phyloP scores from a whole-genome alignment of 192 early-diverging fungal genomes.

The Helicostylum pulchrum region DNA sequence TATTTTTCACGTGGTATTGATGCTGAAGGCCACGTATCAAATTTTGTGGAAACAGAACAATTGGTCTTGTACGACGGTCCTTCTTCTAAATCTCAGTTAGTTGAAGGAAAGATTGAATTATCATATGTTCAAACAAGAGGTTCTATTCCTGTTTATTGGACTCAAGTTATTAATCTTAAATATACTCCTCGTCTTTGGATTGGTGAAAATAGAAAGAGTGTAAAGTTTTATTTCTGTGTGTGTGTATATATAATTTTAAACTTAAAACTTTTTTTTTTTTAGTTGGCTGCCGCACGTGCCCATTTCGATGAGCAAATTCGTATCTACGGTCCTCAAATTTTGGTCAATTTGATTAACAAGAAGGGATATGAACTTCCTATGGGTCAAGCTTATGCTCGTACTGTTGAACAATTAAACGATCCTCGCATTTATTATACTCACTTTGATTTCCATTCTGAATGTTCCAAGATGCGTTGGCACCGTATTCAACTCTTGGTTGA shows the following conservation, averaged over 20 bases:
- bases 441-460: constrained; percentile 98
- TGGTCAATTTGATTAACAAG: constrained; percentile 94
- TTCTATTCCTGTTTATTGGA: constrained; percentile 94
- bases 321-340: constrained; percentile 78
- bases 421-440: constrained; percentile 71
- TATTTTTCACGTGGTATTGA: constrained; percentile 95
- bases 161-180: constrained; percentile 86
- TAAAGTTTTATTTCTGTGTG: constrained; percentile 33
- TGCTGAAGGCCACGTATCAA: constrained; percentile 88
- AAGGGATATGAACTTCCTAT: constrained; percentile 87
- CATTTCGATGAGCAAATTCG: constrained; percentile 72
- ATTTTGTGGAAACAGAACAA: constrained; percentile 98
- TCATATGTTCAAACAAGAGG: constrained; percentile 94
- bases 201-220: constrained; percentile 62
- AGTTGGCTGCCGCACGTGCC: constrained; percentile 64
- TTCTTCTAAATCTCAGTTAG: constrained; percentile 21
- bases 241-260: too few species aligned
- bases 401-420: constrained; percentile 58
- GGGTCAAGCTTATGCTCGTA: constrained; percentile 73
- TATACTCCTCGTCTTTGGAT: constrained; percentile 88
- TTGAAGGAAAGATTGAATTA: constrained; percentile 47
- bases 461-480: constrained; percentile 93
- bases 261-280: constrained; percentile 4
- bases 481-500: constrained; percentile 82
- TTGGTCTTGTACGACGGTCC: constrained; percentile 64